A percentile compares a stretch with the other conserved stretches of the same genome.
phyloP scores from a whole-genome alignment of 1,284 basidiomycete genomes.

The Naganishia sp. region DNA sequence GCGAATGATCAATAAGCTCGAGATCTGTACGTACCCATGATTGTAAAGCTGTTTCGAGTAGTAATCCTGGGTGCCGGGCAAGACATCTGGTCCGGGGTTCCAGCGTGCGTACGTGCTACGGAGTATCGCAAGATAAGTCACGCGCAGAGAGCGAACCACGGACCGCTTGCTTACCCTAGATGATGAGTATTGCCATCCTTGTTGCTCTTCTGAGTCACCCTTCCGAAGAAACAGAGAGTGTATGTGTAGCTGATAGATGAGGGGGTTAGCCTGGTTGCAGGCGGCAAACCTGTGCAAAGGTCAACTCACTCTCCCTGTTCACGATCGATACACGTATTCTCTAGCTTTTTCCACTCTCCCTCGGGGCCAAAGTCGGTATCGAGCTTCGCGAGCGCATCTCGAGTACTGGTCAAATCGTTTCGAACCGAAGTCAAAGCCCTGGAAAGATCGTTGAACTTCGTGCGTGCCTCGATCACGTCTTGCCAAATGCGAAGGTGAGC shows the following conservation, averaged over 20 bases:
- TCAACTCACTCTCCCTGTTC: slow-evolving; percentile 80
- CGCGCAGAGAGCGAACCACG: not conserved
- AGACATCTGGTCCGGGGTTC: slow-evolving; percentile 63
- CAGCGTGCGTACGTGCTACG: slow-evolving; percentile 72
- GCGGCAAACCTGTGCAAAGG: not conserved
- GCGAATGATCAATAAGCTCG: not conserved
- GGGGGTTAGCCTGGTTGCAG: not conserved
- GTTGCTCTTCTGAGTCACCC: slow-evolving; percentile 84
- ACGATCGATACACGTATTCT: slow-evolving; percentile 75
- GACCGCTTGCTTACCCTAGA: slow-evolving; percentile 68
- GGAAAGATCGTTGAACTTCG: slow-evolving; percentile 57
- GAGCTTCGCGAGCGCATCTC: slow-evolving; percentile 45
- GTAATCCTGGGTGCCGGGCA: slow-evolving; percentile 67
- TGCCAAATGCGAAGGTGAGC: not conserved
- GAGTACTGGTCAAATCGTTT: slow-evolving; percentile 38
- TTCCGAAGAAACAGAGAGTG: slow-evolving; percentile 90
- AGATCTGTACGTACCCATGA: slow-evolving; percentile 59
- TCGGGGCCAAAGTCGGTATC: slow-evolving; percentile 75
- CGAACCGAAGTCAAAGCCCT: slow-evolving; percentile 54
- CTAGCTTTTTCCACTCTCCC: slow-evolving; percentile 95
- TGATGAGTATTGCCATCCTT: slow-evolving; percentile 75
- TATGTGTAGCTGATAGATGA: slow-evolving; percentile 75
- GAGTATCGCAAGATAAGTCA: not conserved
- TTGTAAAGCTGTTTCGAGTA: slow-evolving; percentile 81
- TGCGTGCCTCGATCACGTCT: slow-evolving; percentile 59